phyloP scores from a whole-genome alignment of 352 stramenopile species.

The Phytophthora ramorum region DNA sequence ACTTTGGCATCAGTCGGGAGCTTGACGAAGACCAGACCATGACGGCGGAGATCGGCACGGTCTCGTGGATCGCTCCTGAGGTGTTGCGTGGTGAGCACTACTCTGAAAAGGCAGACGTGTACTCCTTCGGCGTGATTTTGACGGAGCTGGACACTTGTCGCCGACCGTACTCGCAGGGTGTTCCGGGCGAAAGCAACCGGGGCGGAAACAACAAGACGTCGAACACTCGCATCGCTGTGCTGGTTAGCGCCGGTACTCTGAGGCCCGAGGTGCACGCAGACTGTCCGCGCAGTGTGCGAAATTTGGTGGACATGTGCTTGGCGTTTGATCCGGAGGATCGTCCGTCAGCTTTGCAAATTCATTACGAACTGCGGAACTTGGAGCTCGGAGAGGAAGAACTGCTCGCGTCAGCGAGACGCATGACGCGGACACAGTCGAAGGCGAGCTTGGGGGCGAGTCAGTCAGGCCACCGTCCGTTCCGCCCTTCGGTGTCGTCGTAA shows the following conservation, averaged over 20 bases:
- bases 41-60: slow-evolving; percentile 64
- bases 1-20: slow-evolving; percentile 63
- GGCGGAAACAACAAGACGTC: slow-evolving; percentile 38
- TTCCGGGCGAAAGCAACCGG: slow-evolving; percentile 33
- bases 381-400: slow-evolving; percentile 36
- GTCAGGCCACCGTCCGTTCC: slow-evolving; percentile 21
- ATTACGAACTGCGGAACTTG: slow-evolving; percentile 67
- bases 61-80: slow-evolving; percentile 75
- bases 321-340: slow-evolving; percentile 57
- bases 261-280: slow-evolving; percentile 53
- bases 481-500: slow-evolving; percentile 7
- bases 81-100: slow-evolving; percentile 67
- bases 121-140: slow-evolving; percentile 73
- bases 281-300: slow-evolving; percentile 55
- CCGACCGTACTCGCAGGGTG: slow-evolving; percentile 32
- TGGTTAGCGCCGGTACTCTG: slow-evolving; percentile 56
- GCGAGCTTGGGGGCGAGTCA: slow-evolving; percentile 17
- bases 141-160: slow-evolving; percentile 59
- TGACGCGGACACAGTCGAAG: slow-evolving; percentile 34
- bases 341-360: slow-evolving; percentile 69
- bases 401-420: slow-evolving; percentile 28
- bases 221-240: slow-evolving; percentile 60
- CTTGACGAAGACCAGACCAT: slow-evolving; percentile 44
- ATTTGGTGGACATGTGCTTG: slow-evolving; percentile 62
- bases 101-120: slow-evolving; percentile 78